Percentiles rank a stretch among this genome's conserved stretches.
phyloP scores from a whole-genome alignment of 2,329 filamentous ascomycete genomes.

The Ceratocystiopsis sp. region DNA sequence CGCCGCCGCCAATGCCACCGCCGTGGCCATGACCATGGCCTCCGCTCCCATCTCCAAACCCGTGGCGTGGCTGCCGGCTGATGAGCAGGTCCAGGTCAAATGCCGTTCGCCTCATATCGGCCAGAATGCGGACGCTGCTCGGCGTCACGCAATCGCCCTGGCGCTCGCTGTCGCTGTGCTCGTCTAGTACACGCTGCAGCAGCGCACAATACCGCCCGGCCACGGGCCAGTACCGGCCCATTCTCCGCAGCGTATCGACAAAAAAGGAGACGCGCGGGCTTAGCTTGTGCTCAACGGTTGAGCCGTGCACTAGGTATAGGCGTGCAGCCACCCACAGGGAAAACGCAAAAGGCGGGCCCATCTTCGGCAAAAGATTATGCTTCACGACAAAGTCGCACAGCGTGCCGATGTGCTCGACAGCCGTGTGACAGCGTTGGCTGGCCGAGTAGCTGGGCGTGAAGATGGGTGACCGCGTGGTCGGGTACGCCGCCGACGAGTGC shows the following conservation, averaged over 20 bases:
- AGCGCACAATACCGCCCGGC: conserved; percentile 67
- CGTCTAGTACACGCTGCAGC: conserved; percentile 68
- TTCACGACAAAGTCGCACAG: conserved; percentile 64
- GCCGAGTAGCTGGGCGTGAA: conserved; percentile 82
- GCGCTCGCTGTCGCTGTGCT: conserved; percentile 63
- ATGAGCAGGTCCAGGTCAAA: conserved; percentile 86
- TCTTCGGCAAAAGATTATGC: conserved; percentile 57
- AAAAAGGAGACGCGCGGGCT: conserved; percentile 67
- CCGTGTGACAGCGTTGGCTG: conserved; percentile 63
- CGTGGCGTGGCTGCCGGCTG: conserved; percentile 52
- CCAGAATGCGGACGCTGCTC: conserved; percentile 68
- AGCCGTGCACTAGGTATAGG: conserved; percentile 74
- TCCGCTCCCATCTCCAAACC: conserved; percentile 10
- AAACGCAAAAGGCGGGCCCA: conserved; percentile 83
- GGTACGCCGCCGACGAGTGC: conserved; percentile 84
- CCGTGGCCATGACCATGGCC: not conserved
- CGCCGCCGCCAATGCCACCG: conserved; percentile 5
- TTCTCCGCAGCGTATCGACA: conserved; percentile 62
- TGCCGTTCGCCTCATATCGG: conserved; percentile 80
- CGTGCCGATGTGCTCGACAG: conserved; percentile 67
- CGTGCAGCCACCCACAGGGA: conserved; percentile 84
- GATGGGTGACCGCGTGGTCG: conserved; percentile 71
- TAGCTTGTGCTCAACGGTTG: conserved; percentile 70
- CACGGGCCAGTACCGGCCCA: conserved; percentile 75
- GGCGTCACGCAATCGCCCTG: conserved; percentile 62